Conservation (phyloP, 2,329 filamentous ascomycete species). For the Venturia aucupariae region DNA sequence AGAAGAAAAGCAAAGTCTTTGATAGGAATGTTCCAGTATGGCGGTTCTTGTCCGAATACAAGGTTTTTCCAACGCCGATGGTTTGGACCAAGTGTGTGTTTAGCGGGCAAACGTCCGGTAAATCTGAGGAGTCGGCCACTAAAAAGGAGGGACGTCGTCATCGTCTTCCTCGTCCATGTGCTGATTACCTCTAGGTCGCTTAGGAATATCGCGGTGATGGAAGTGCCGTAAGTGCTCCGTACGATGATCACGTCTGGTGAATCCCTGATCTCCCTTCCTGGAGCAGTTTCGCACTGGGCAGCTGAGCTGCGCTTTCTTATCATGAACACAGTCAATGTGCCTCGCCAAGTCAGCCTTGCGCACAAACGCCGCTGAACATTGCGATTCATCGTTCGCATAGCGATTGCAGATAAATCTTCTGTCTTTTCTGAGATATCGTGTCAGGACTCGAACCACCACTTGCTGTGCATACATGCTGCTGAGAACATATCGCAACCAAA, state of each 20-base stretch:
- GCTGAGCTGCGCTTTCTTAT: slow-evolving; percentile 4
- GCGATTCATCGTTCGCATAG: neutral
- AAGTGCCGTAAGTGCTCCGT: slow-evolving; percentile 48
- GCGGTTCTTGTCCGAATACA: neutral
- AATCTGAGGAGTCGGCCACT: neutral
- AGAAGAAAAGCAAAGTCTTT: neutral
- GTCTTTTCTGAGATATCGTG: neutral
- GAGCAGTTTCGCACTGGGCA: slow-evolving; percentile 12
- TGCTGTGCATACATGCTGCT: neutral
- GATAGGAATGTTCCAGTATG: neutral
- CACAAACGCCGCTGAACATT: slow-evolving; percentile 7
- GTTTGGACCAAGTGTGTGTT: neutral
- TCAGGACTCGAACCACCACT: neutral
- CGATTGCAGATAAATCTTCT: slow-evolving; percentile 11
- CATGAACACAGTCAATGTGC: slow-evolving; percentile 15
- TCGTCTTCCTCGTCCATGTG: slow-evolving; percentile 5
- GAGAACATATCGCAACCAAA: neutral
- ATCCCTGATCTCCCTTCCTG: slow-evolving; percentile 29
- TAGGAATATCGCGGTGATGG: slow-evolving; percentile 41
- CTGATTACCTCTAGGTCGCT: slow-evolving; percentile 17
- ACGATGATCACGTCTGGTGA: slow-evolving; percentile 48
- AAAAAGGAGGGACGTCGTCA: neutral
- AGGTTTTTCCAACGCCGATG: neutral
- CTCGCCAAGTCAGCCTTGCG: slow-evolving; percentile 15
- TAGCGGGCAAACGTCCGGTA: neutral